Evolutionary conservation across 2,329 filamentous ascomycete species (phyloP).

Genomic region (Sporothrix pallida): DNA sequence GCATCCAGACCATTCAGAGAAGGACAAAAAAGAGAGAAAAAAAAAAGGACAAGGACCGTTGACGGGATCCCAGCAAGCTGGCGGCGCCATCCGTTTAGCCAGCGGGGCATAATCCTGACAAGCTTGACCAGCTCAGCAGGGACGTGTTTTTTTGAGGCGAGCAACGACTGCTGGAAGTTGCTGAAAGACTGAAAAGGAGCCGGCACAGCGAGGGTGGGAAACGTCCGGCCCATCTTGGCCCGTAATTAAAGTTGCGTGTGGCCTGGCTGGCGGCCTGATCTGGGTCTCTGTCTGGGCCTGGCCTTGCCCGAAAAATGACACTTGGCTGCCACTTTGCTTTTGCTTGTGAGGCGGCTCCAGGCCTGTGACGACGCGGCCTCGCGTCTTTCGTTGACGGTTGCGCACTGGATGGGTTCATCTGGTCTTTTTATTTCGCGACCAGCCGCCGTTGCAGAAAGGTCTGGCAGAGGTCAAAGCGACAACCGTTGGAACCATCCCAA

Average conservation of each 20-base stretch:
- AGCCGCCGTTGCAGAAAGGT: background rate
- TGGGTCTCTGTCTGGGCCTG: background rate
- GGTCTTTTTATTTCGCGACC: constrained; percentile 13
- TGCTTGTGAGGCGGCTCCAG: background rate
- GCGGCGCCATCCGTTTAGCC: constrained; percentile 24
- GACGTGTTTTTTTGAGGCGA: background rate
- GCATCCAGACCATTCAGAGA: background rate
- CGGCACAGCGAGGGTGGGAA: background rate
- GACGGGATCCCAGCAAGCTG: constrained; percentile 16
- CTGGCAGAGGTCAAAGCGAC: background rate
- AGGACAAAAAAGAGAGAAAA: background rate
- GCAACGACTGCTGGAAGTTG: background rate
- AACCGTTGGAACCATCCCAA: background rate
- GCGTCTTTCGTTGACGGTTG: constrained; percentile 5
- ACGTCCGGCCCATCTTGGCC: background rate
- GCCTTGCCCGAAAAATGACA: background rate
- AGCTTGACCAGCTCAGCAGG: constrained; percentile 11
- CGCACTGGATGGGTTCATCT: background rate
- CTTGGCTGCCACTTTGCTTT: background rate
- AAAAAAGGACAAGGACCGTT: constrained; percentile 1
- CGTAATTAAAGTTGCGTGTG: constrained; percentile 22
- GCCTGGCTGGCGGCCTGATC: constrained; percentile 1
- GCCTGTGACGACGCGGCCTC: background rate
- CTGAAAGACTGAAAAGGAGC: background rate
- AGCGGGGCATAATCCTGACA: constrained; percentile 17